These are phyloP conservation scores for Plantago rigida DNA, from an alignment of 305 asterid genomes.

Conservation along the genomic window DNA sequence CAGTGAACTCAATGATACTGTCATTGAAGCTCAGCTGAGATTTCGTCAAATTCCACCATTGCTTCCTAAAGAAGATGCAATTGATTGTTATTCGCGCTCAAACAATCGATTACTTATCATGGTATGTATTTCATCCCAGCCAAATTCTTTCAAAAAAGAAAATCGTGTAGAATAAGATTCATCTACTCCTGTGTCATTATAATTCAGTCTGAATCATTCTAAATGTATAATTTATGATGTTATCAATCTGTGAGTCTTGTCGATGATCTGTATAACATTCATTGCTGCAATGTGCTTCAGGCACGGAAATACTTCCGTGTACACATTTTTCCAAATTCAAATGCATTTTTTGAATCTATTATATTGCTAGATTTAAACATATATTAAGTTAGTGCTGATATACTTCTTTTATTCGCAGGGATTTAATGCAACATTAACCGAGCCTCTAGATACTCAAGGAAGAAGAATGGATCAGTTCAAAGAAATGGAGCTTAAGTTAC, in stretches of 20 bases:
- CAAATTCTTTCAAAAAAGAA: not conserved
- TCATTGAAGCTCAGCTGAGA: conserved; percentile 84
- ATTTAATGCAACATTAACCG: conserved; percentile 71
- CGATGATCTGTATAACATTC: too few species aligned
- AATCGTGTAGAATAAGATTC: too few species aligned
- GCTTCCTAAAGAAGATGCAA: conserved; percentile 57
- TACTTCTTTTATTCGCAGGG: conserved; percentile 40
- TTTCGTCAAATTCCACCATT: conserved; percentile 72
- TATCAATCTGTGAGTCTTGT: too few species aligned
- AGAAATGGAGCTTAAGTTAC: conserved; percentile 77
- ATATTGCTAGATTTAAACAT: not conserved
- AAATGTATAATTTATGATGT: too few species aligned
- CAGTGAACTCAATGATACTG: conserved; percentile 85
- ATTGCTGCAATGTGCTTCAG: too few species aligned
- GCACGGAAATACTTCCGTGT: too few species aligned
- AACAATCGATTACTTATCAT: conserved; percentile 70
- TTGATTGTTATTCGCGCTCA: conserved; percentile 45
- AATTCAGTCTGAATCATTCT: too few species aligned
- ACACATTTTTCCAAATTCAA: too few species aligned
- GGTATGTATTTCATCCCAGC: conserved; percentile 36
- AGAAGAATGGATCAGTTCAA: conserved; percentile 78
- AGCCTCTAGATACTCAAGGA: conserved; percentile 63
- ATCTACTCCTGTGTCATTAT: too few species aligned
- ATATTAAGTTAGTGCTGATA: not conserved
- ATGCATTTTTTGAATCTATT: not conserved